Percentiles rank a stretch among this genome's conserved stretches.
phyloP scores from a whole-genome alignment of 805 yeast species.

The Grigorovia transvaalensis region DNA sequence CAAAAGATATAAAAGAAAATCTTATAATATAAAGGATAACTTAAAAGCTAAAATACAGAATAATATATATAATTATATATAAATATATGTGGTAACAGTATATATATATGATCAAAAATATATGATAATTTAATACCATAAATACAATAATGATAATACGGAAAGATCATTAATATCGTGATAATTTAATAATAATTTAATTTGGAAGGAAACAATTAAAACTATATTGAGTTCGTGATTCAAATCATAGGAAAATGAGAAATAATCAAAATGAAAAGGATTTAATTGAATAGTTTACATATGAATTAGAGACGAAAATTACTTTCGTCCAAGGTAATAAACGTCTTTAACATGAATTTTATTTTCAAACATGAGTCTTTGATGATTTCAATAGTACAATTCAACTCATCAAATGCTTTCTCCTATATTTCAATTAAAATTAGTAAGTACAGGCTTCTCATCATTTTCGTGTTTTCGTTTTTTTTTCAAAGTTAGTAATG shows the following conservation, averaged over 20 bases:
- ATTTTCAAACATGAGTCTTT: too few relatives aligned
- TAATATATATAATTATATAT: not conserved
- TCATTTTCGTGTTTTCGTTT: too few relatives aligned
- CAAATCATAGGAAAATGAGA: not conserved
- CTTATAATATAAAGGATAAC: not conserved
- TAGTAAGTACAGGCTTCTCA: not conserved
- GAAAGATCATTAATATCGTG: not conserved
- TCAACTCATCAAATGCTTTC: not conserved
- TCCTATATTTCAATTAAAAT: not conserved
- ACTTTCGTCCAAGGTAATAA: not conserved
- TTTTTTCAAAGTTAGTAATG: not conserved
- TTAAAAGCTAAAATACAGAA: constrained; percentile 1
- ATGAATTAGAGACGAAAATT: not conserved
- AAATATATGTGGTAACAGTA: not conserved
- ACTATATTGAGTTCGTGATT: not conserved
- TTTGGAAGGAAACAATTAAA: not conserved
- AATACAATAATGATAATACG: not conserved
- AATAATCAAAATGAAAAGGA: not conserved
- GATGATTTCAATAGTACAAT: too few relatives aligned
- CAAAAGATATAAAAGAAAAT: not conserved
- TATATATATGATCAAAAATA: not conserved
- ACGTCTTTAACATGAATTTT: too few relatives aligned
- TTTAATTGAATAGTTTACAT: not conserved
- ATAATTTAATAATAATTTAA: not conserved
- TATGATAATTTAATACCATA: not conserved